Evolutionary conservation across 306 rosid species (phyloP), one percentile per base, ranked within the genome.

Genomic region (Fragaria nilgerrensis): DNA sequence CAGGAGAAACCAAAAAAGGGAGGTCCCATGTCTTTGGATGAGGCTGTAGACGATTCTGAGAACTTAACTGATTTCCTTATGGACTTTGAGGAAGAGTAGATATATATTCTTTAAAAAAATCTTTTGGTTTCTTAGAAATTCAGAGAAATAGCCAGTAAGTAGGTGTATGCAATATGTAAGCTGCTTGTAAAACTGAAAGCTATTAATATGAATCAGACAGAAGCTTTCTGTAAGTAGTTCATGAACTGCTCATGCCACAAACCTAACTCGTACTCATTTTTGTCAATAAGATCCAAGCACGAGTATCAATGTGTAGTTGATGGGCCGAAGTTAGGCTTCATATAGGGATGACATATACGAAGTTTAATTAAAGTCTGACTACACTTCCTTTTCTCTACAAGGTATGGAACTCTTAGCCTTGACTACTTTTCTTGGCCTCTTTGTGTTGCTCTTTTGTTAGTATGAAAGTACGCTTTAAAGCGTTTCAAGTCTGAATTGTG

Each of bases 1-100:
- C 92, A 94, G 98, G 83, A 82, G 3, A 90, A 94, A 56, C 91
- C 90, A 16, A 91, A 89, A 80, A 91, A 91, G 87, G 80, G 87
- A 9, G 91, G 81, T 81, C 75, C 89, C 6, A 6, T 88, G 84
- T 88, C 96, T 50, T 79, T 94, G 85, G 92, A 90, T 0, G 93
- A 90, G 41, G 98, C 97, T 34, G 5, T 90, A 56, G 95, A 80
- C 9, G 96, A 94, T 43, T 90, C 97, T 14, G 96, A 92, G 83
- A 94, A 92, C 82, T 77, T 92, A 74, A 94, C 98, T 73, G 97
- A 94, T 86, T 92, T 94, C 80, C 97, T 94, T 50, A 36, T 94
- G 86, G 98, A 92, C 76, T 94, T 94, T 76, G 95, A 89, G 71
- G 97, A 90, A 85, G 97, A 80, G 29, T 22, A 34, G 70, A 50